Evolutionary conservation across 768 basidiomycete genomes (phyloP).

Genomic region (Amanita phalloides): DNA sequence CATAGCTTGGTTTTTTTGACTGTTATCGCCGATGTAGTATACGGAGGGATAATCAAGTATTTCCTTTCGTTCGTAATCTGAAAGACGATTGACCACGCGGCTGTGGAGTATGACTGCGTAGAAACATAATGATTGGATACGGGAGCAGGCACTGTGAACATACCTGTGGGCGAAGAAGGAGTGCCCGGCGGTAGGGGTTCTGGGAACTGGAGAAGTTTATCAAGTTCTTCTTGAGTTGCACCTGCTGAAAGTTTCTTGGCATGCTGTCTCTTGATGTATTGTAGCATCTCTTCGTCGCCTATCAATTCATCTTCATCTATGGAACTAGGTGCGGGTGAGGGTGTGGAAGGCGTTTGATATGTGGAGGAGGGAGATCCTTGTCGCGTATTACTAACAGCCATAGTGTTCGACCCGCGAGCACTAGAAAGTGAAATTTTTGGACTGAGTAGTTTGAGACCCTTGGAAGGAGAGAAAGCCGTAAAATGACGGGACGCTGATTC

Average conservation of each 20-base stretch:
- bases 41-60: constrained; percentile 79
- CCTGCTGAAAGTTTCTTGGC: constrained; percentile 79
- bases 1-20: constrained; percentile 76
- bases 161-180: constrained; percentile 62
- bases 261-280: constrained; percentile 85
- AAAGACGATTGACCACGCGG: constrained; percentile 59
- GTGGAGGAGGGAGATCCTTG: constrained; percentile 57
- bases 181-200: constrained; percentile 70
- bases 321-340: constrained; percentile 70
- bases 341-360: constrained; percentile 69
- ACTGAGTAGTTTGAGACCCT: constrained; percentile 68
- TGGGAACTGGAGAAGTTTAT: constrained; percentile 85
- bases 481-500: constrained; percentile 50
- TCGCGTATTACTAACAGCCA: constrained; percentile 42
- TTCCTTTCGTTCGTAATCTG: constrained; percentile 85
- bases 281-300: constrained; percentile 96
- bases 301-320: constrained; percentile 80
- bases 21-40: constrained; percentile 71
- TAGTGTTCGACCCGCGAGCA: constrained; percentile 24
- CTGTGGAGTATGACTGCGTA: constrained; percentile 53
- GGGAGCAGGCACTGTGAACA: constrained; percentile 14
- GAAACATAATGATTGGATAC: neutral
- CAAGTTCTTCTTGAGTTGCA: constrained; percentile 78
- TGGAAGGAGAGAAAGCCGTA: constrained; percentile 79
- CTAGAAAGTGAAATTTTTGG: constrained; percentile 64